Conservation (phyloP, 441 rosid genomes). For the Rhodomyrtus psidioides region DNA sequence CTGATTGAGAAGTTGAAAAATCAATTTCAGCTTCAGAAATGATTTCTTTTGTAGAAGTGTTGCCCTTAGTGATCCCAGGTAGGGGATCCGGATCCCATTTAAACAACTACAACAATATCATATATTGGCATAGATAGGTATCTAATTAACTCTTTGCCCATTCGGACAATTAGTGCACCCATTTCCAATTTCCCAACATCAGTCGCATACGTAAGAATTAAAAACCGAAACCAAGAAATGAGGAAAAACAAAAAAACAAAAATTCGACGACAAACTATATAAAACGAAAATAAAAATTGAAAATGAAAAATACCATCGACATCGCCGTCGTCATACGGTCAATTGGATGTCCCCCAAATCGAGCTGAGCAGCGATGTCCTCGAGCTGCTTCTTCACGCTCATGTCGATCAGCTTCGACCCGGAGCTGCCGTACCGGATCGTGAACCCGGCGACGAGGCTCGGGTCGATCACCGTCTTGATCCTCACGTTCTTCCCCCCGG, state of each 20-base stretch:
- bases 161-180: not conserved
- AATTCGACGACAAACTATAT: not conserved
- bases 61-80: no score
- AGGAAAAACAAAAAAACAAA: not conserved
- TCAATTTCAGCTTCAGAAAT: no score
- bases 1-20: no score
- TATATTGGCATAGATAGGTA: not conserved
- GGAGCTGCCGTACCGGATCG: slow-evolving; percentile 59
- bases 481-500: slow-evolving; percentile 77
- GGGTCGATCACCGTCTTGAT: slow-evolving; percentile 71
- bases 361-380: slow-evolving; percentile 70
- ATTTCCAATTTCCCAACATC: not conserved
- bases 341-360: slow-evolving; percentile 72
- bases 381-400: slow-evolving; percentile 93
- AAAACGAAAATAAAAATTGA: not conserved
- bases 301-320: not conserved
- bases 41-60: no score
- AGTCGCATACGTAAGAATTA: not conserved
- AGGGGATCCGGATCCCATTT: no score
- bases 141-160: not conserved
- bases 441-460: slow-evolving; percentile 80
- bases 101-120: not conserved
- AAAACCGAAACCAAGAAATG: not conserved
- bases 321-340: slow-evolving; percentile 10
- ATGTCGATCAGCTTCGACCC: slow-evolving; percentile 84